Base-by-base conservation (phyloP, 805 yeast genomes). In the Vanderwaltozyma tropicalis region DNA sequence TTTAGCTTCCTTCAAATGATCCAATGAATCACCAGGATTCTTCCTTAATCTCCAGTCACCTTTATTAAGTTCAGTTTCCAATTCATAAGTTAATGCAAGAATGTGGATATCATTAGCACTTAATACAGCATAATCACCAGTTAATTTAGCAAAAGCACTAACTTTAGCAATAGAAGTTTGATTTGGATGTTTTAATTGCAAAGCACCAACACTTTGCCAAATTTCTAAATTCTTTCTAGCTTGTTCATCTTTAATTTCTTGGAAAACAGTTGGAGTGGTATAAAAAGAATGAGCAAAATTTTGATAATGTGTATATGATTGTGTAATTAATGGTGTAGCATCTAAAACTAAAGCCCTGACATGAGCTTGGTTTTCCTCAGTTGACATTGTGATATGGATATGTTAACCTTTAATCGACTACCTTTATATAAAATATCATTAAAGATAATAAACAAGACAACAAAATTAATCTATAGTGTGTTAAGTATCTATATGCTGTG, bases 271-370 rank as follows among this genome's bases (percentile, higher is more conserved):
- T 12, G 97, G 96, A 2, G 96, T 85, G 12, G 96, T 88, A 57
- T 68, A 81, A 52, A 84, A 84, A n/a, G 62, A 59, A 14, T 70
- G 60, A 1, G 95, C 96, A 53, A 71, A 74, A 45, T 72, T 74
- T 50, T 78, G 77, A 32, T 92, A 66, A 16, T 78, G 72, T 3
- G 87, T 70, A 11, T 83, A 84, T 5, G 92, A 70, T 51, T 85
- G 94, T 2, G 94, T 81, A 48, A 92, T 82, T 47, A 92, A 65
- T 5, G 98, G 98, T 35, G 95, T 92, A 3, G 98, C 97, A 71
- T 92, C 98, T 47, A 92, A 69, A 25, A 85, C 83, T 40, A 94
- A 66, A 1, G 78, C 66, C 43, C 71, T 66, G 22, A 77, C 72
- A 42, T 65, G 68, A 9, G 55, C 38, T n/a, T 26, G 16, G 5